Percentiles rank a stretch among this genome's conserved stretches.
Conservation (phyloP, 192 early-diverging fungal species). For the Nowakowskiella sp. region DNA sequence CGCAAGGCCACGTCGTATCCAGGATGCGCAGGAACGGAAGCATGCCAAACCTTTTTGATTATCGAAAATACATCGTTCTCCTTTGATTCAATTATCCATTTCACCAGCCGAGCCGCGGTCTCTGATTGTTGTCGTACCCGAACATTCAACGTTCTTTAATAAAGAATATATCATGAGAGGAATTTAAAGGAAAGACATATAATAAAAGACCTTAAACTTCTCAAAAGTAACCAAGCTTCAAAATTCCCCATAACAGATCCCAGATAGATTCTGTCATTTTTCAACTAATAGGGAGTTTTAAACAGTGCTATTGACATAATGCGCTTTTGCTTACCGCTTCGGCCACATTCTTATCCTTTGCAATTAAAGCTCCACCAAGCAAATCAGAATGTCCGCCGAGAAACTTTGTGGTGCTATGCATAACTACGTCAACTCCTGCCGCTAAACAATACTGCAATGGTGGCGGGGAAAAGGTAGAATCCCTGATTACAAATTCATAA, state of each 20-base stretch:
- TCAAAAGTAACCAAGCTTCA: constrained; percentile 58
- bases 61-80: constrained; percentile 17
- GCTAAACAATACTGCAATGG: constrained; percentile 54
- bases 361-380: constrained; percentile 56
- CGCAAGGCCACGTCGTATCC: constrained; percentile 24
- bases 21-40: constrained; percentile 29
- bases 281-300: constrained; percentile 31
- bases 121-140: constrained; percentile 56
- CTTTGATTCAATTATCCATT: constrained; percentile 16
- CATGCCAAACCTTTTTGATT: constrained; percentile 22
- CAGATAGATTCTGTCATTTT: constrained; percentile 33
- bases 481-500: no score
- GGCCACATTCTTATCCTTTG: constrained; percentile 27
- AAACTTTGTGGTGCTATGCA: constrained; percentile 68
- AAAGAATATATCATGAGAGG: neutral
- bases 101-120: constrained; percentile 42
- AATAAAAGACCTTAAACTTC: constrained; percentile 22
- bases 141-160: constrained; percentile 44
- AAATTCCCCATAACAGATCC: constrained; percentile 57
- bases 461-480: constrained; percentile 65
- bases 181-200: neutral
- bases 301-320: no score
- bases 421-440: constrained; percentile 53
- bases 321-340: constrained; percentile 12
- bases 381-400: constrained; percentile 64